These are phyloP conservation scores for Claviceps purpurea DNA, from an alignment of 2,329 filamentous ascomycete species.

Conservation along the genomic window DNA sequence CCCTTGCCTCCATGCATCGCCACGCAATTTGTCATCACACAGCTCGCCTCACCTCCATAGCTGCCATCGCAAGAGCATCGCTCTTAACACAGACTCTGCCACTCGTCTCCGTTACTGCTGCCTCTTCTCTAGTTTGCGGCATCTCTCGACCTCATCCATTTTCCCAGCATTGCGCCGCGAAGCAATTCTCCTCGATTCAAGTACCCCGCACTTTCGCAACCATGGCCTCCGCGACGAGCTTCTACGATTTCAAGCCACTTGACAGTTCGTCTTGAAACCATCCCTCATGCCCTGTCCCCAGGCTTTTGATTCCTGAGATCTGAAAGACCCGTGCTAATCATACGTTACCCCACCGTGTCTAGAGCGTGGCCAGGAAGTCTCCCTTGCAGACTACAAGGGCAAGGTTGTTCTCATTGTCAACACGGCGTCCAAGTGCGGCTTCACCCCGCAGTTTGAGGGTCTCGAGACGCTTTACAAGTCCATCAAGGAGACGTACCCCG, in stretches of 20 bases:
- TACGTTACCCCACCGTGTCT: background rate
- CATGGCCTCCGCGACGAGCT: slow-evolving; percentile 32
- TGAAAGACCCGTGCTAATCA: slow-evolving; percentile 8
- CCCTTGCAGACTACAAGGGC: slow-evolving; percentile 61
- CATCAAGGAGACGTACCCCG: slow-evolving; percentile 52
- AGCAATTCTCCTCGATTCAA: background rate
- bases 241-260: slow-evolving; percentile 76
- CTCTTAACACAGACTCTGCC: slow-evolving; percentile 2
- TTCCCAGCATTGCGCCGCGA: background rate
- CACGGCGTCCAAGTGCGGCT: slow-evolving; percentile 96
- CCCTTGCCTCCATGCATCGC: slow-evolving; percentile 1
- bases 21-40: slow-evolving; percentile 6
- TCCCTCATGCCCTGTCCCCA: background rate
- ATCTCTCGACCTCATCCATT: background rate
- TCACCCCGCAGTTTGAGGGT: slow-evolving; percentile 87
- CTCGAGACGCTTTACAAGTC: slow-evolving; percentile 84
- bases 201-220: slow-evolving; percentile 8
- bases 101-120: background rate
- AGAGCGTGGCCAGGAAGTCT: slow-evolving; percentile 52
- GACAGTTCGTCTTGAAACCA: slow-evolving; percentile 42
- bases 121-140: background rate
- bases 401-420: slow-evolving; percentile 96
- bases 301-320: background rate
- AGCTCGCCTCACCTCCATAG: slow-evolving; percentile 3
- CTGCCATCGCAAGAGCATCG: background rate